Percentiles rank a stretch among this genome's conserved stretches.
phyloP scores from a whole-genome alignment of 2,329 filamentous ascomycete species.

The Lachnum nothofagi region DNA sequence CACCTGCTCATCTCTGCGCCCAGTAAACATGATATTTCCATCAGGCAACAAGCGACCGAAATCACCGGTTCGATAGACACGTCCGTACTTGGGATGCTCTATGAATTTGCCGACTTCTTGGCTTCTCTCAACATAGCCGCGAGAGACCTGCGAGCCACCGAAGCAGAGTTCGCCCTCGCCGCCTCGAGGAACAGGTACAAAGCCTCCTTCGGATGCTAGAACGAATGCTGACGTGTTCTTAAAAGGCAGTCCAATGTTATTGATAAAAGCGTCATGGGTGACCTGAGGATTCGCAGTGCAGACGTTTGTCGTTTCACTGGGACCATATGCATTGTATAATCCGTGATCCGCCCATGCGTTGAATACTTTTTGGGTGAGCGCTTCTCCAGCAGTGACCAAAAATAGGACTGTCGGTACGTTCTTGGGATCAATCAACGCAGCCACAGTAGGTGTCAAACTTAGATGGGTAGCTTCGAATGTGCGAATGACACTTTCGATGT shows the following conservation, averaged over 20 bases:
- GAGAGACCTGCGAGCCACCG: constrained; percentile 74
- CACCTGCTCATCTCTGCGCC: constrained; percentile 72
- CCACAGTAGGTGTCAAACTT: constrained; percentile 80
- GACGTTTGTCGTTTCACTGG: constrained; percentile 83
- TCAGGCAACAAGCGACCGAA: constrained; percentile 73
- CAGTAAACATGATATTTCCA: constrained; percentile 67
- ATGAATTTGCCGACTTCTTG: constrained; percentile 65
- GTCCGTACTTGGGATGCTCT: constrained; percentile 61
- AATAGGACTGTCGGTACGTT: constrained; percentile 69
- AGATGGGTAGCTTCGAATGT: constrained; percentile 67
- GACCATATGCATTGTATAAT: constrained; percentile 78
- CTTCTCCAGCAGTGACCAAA: constrained; percentile 76
- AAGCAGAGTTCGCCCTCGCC: constrained; percentile 81
- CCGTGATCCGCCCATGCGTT: constrained; percentile 61
- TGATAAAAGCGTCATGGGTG: constrained; percentile 51
- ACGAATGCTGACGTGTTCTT: constrained; percentile 61
- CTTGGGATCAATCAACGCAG: constrained; percentile 62
- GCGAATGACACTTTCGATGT: constrained; percentile 65
- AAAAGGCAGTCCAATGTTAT: constrained; percentile 72
- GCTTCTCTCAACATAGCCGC: constrained; percentile 65
- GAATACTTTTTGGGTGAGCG: constrained; percentile 67
- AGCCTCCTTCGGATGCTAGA: constrained; percentile 37
- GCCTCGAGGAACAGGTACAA: constrained; percentile 59
- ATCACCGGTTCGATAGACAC: constrained; percentile 78
- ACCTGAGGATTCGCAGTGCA: constrained; percentile 68